A percentile compares a stretch with the other conserved stretches of the same genome.
phyloP scores from a whole-genome alignment of 1,284 basidiomycete genomes.

The Bondarzewia mesenterica region DNA sequence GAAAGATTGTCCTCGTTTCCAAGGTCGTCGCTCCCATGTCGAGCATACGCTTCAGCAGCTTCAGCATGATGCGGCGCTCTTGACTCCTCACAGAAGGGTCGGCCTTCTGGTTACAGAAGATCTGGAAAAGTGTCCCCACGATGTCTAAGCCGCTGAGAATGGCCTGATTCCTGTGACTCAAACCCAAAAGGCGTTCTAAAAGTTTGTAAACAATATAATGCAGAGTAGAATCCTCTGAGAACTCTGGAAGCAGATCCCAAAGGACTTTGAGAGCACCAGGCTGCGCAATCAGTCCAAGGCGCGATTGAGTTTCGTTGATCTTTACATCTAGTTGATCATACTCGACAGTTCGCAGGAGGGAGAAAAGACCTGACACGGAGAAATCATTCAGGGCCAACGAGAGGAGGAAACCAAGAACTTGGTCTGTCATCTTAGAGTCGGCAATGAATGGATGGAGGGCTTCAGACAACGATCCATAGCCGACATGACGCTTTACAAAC shows the following conservation, averaged over 20 bases:
- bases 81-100: constrained; percentile 22
- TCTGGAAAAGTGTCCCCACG: constrained; percentile 42
- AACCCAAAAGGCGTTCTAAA: constrained; percentile 49
- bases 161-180: constrained; percentile 60
- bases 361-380: constrained; percentile 43
- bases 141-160: constrained; percentile 52
- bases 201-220: constrained; percentile 51
- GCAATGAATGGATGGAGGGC: constrained; percentile 47
- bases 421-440: constrained; percentile 35
- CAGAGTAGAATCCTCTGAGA: constrained; percentile 17
- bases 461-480: constrained; percentile 52
- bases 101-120: constrained; percentile 19
- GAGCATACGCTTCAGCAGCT: constrained; percentile 52
- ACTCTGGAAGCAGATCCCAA: constrained; percentile 33
- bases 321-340: constrained; percentile 24
- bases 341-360: constrained; percentile 25
- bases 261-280: constrained; percentile 50
- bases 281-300: constrained; percentile 40
- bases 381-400: constrained; percentile 59
- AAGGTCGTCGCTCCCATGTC: constrained; percentile 63
- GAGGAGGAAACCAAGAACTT: constrained; percentile 54
- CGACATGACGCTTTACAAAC: constrained; percentile 46
- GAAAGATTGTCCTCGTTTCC: constrained; percentile 54
- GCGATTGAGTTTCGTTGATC: constrained; percentile 33
- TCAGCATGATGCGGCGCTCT: constrained; percentile 49